Base-by-base conservation (phyloP, 345 rosid genomes). In the Salix arbutifolia region DNA sequence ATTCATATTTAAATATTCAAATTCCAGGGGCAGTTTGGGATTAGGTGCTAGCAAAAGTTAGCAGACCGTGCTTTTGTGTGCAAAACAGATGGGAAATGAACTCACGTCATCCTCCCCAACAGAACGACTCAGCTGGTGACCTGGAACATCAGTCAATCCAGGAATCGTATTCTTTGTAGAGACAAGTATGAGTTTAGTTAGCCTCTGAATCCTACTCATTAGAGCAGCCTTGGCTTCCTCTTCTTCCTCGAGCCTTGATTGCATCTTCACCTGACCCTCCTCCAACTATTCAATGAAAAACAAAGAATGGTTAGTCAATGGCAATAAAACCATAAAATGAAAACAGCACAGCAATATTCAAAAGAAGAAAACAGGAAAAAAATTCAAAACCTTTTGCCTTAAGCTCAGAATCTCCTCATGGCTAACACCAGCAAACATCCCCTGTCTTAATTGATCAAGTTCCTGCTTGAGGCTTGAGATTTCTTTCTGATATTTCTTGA, bases 221-320 rank as follows among this genome's bases (percentile, higher is more conserved):
- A 96, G 88, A 81, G 99, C 99, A 79, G 96, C 98, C 86, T 96
- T 96, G 76, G 98, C 99, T 86, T 96, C 99, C 84, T 96, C 99
- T 86, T 96, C 99, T 82, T 96, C 99, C 88, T 96, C 98, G 85
- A 96, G 84, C 83, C 99, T 91, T 56, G 99, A 91, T 74, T 94
- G 99, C 99, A 96, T 92, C 90, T 94, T 96, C 81, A 94, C 97
- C 86, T 96, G 99, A 81, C 99, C 99, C 84, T 94, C 99, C 86
- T 96, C 98, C 85, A 96, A 80, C 99, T 96, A 79, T 81, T 70
- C 61, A 69, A 69, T 18, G 35, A 73, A 79, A 42, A 75, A 67
- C 6, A 12, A 28, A 31, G 23, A 26, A 62, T 19, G 9, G 46
- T 56, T 58, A 30, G 38, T 48, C 10, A 70, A 19, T 6, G 28